Percentiles rank a stretch among this genome's conserved stretches.
phyloP scores from a whole-genome alignment of 768 basidiomycete genomes.

The Pleurotus giganteus region DNA sequence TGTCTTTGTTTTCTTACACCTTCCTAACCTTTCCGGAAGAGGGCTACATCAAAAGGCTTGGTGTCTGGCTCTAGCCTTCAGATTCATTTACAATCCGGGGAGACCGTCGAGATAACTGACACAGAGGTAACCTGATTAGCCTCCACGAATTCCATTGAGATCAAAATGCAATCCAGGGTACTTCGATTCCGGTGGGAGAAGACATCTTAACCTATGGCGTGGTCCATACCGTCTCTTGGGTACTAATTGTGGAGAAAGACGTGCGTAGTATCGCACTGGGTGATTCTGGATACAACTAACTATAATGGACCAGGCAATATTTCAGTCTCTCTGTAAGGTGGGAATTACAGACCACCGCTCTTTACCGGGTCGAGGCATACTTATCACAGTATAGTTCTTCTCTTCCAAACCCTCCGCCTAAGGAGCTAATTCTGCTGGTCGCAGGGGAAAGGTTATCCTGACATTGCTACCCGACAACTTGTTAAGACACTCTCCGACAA shows the following conservation, averaged over 20 bases:
- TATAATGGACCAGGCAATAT: slow-evolving; percentile 72
- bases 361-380: slow-evolving; percentile 63
- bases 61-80: slow-evolving; percentile 65
- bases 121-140: slow-evolving; percentile 46
- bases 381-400: slow-evolving; percentile 63
- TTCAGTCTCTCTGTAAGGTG: slow-evolving; percentile 75
- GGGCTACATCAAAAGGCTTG: slow-evolving; percentile 88
- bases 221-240: slow-evolving; percentile 60
- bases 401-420: background rate
- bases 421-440: background rate
- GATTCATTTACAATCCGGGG: slow-evolving; percentile 58
- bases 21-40: slow-evolving; percentile 39
- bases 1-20: background rate
- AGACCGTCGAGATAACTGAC: slow-evolving; percentile 47
- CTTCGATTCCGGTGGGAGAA: slow-evolving; percentile 75
- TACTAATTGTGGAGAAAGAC: slow-evolving; percentile 94
- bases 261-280: slow-evolving; percentile 32
- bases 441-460: slow-evolving; percentile 97
- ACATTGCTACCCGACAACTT: slow-evolving; percentile 85
- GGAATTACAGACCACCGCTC: slow-evolving; percentile 45
- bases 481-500: slow-evolving; percentile 69
- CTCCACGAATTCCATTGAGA: background rate
- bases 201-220: slow-evolving; percentile 64
- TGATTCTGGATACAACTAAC: background rate
- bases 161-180: slow-evolving; percentile 44